Evolutionary conservation across 225 moss, liverwort and hornwort genomes (phyloP).

Genomic region (Bryoerythrophyllum caledonicum): DNA sequence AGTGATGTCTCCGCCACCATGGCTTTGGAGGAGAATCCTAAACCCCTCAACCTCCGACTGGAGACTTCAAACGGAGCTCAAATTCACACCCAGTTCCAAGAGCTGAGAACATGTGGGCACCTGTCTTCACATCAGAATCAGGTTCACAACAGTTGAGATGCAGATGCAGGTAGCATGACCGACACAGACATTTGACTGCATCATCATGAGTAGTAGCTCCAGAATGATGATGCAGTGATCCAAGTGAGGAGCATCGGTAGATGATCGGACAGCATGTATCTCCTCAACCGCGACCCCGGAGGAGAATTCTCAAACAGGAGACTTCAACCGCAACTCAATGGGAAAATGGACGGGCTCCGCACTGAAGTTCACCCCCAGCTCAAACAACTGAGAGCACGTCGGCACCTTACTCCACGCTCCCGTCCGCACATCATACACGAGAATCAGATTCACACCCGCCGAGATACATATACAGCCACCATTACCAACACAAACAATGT

Average conservation of each 20-base stretch:
- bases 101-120: slow-evolving; percentile 34
- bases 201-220: slow-evolving; percentile 16
- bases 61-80: slow-evolving; percentile 36
- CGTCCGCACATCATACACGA: slow-evolving; percentile 34
- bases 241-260: not conserved
- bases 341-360: slow-evolving; percentile 56
- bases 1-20: too few relatives aligned
- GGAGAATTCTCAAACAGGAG: slow-evolving; percentile 31
- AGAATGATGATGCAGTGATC: too few relatives aligned
- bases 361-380: slow-evolving; percentile 32
- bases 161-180: slow-evolving; percentile 44
- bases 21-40: too few relatives aligned
- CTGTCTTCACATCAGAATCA: slow-evolving; percentile 35
- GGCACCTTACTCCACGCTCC: slow-evolving; percentile 45
- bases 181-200: slow-evolving; percentile 35
- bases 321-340: slow-evolving; percentile 39
- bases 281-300: not conserved
- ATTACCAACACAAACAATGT: slow-evolving; percentile 42
- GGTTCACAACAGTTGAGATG: slow-evolving; percentile 41
- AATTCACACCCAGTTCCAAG: slow-evolving; percentile 29
- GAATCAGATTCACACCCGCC: slow-evolving; percentile 42
- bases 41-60: slow-evolving; percentile 16
- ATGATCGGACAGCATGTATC: slow-evolving; percentile 1
- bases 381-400: slow-evolving; percentile 29
- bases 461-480: slow-evolving; percentile 49